These are phyloP conservation scores for Stachybotrys echinatus DNA, from an alignment of 2,329 filamentous ascomycete genomes.

Conservation along the genomic window DNA sequence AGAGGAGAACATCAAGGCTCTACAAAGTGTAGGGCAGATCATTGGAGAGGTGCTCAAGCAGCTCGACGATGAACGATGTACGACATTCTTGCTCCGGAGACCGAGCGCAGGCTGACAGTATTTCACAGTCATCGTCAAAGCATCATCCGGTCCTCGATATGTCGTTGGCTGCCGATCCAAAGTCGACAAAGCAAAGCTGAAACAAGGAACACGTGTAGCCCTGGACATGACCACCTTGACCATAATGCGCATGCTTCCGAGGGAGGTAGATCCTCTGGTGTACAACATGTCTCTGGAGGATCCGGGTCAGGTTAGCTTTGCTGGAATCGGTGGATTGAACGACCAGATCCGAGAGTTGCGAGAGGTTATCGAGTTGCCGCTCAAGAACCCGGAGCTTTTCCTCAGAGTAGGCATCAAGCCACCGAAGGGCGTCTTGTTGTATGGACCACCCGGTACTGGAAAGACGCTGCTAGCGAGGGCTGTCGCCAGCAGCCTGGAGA, in stretches of 20 bases:
- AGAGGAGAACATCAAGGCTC: slow-evolving; percentile 98
- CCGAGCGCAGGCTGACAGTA: slow-evolving; percentile 12
- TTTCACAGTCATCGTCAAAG: slow-evolving; percentile 86
- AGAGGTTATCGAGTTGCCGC: slow-evolving; percentile 94
- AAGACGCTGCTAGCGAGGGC: slow-evolving; percentile 94
- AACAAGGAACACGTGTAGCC: slow-evolving; percentile 95
- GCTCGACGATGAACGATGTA: slow-evolving; percentile 97
- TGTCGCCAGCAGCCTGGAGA: slow-evolving; percentile 93
- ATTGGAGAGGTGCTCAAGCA: slow-evolving; percentile 99
- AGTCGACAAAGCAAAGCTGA: slow-evolving; percentile 94
- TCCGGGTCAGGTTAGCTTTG: slow-evolving; percentile 95
- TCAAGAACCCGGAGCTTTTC: slow-evolving; percentile 99
- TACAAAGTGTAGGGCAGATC: slow-evolving; percentile 98
- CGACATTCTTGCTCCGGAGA: slow-evolving; percentile 24
- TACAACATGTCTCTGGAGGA: slow-evolving; percentile 99
- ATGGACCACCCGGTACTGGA: slow-evolving; percentile 92
- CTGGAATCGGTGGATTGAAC: slow-evolving; percentile 93
- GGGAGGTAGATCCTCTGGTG: slow-evolving; percentile 95
- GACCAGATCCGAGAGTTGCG: slow-evolving; percentile 96
- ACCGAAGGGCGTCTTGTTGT: slow-evolving; percentile 93
- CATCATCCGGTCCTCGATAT: slow-evolving; percentile 93
- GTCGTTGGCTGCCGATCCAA: slow-evolving; percentile 98
- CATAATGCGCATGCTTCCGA: slow-evolving; percentile 99
- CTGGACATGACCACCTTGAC: slow-evolving; percentile 99
- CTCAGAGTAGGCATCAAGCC: slow-evolving; percentile 96